Evolutionary conservation across 2,329 filamentous ascomycete genomes (phyloP).

Genomic region (Colletotrichum truncatum): DNA sequence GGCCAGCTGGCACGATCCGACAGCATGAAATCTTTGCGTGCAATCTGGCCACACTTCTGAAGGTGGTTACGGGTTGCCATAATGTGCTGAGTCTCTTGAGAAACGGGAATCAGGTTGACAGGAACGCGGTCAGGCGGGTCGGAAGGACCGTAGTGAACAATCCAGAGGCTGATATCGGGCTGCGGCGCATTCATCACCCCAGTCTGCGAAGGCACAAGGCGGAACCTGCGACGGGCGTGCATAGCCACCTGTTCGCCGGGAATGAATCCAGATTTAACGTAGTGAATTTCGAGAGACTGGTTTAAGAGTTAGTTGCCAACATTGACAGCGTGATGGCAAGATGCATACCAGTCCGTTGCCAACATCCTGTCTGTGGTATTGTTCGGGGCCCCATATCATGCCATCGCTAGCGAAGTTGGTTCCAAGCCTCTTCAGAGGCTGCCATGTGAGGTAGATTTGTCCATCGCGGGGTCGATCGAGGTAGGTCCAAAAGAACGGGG

Average conservation of each 20-base stretch:
- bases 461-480: conserved; percentile 85
- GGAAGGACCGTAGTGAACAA: conserved; percentile 87
- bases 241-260: conserved; percentile 78
- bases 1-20: conserved; percentile 92
- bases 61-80: conserved; percentile 71
- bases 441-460: conserved; percentile 87
- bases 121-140: conserved; percentile 80
- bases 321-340: conserved; percentile 8
- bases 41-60: conserved; percentile 81
- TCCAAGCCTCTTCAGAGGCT: conserved; percentile 76
- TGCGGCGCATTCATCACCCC: conserved; percentile 75
- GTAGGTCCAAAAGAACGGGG: conserved; percentile 94
- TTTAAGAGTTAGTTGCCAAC: not conserved
- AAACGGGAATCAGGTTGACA: conserved; percentile 70
- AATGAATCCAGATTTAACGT: conserved; percentile 83
- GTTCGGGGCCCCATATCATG: conserved; percentile 88
- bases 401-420: conserved; percentile 89
- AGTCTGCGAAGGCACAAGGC: conserved; percentile 77
- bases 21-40: conserved; percentile 94
- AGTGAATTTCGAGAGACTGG: conserved; percentile 88
- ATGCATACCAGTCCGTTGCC: conserved; percentile 66
- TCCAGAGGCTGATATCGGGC: conserved; percentile 85
- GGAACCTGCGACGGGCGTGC: conserved; percentile 86
- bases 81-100: conserved; percentile 67
- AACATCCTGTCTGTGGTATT: conserved; percentile 77